These are phyloP conservation scores for Xylariomycetidae sp. DNA, from an alignment of 2,329 filamentous ascomycete species.

Conservation along the genomic window DNA sequence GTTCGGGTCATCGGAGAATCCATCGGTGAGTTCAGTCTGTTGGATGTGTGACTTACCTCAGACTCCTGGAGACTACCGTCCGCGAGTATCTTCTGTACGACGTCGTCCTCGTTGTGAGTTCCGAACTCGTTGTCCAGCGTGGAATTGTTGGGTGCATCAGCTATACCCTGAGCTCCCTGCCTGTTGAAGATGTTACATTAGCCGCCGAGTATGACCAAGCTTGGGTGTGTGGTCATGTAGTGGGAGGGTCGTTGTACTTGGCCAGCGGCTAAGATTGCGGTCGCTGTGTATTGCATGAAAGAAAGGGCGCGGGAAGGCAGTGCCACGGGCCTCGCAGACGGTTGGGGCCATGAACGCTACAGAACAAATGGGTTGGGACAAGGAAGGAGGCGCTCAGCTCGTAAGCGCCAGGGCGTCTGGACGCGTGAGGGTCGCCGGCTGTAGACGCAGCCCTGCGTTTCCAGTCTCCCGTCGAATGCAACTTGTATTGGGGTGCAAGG, in stretches of 20 bases:
- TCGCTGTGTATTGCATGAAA: slow-evolving; percentile 2
- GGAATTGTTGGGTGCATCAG: slow-evolving; percentile 70
- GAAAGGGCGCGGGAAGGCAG: no score
- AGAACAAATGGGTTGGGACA: slow-evolving; percentile 3
- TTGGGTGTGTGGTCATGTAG: background rate
- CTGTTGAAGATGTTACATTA: slow-evolving; percentile 39
- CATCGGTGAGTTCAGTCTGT: no score
- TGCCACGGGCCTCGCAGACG: no score
- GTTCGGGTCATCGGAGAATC: no score
- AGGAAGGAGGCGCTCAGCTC: slow-evolving; percentile 4
- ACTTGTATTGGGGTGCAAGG: no score
- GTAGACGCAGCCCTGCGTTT: background rate
- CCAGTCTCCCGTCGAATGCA: no score
- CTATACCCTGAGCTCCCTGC: slow-evolving; percentile 78
- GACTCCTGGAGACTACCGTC: slow-evolving; percentile 64
- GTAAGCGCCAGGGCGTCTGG: slow-evolving; percentile 9
- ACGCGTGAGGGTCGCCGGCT: background rate
- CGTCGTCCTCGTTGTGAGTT: slow-evolving; percentile 72
- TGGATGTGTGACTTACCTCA: slow-evolving; percentile 40
- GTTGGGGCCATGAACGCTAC: slow-evolving; percentile 1
- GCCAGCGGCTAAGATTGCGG: slow-evolving; percentile 8
- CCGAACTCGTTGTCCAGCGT: slow-evolving; percentile 84
- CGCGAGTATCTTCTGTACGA: slow-evolving; percentile 76
- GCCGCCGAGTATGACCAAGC: slow-evolving; percentile 2
- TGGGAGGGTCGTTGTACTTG: background rate